These are phyloP conservation scores for Rhododendron williamsianum DNA, from an alignment of 148 eudicot genomes.

Conservation along the genomic window DNA sequence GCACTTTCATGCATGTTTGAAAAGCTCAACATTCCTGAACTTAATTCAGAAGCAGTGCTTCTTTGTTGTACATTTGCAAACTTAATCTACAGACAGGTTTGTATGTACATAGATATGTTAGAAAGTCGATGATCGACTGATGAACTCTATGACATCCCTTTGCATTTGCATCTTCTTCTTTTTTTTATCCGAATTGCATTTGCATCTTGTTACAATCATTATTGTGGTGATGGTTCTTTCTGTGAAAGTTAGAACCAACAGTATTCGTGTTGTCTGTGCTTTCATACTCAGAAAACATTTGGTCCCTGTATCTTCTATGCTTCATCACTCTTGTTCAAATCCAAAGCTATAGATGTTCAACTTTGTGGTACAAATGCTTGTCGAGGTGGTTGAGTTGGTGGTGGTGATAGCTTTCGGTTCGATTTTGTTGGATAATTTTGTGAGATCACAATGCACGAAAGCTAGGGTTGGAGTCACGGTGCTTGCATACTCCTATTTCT, in stretches of 20 bases:
- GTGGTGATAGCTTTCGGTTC: neutral
- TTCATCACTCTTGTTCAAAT: neutral
- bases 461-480: neutral
- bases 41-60: neutral
- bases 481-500: neutral
- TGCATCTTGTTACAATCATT: neutral
- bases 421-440: neutral
- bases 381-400: neutral
- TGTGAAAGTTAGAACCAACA: neutral
- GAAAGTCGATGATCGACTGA: neutral
- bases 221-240: neutral
- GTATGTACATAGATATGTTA: neutral
- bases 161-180: constrained; percentile 1
- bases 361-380: neutral
- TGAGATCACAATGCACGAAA: neutral
- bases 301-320: neutral
- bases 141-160: neutral
- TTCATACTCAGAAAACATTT: neutral
- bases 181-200: too few relatives aligned
- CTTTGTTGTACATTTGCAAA: neutral
- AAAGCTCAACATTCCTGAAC: neutral
- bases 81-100: neutral
- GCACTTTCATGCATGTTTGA: neutral
- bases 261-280: neutral
- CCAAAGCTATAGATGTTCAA: neutral